phyloP scores from a whole-genome alignment of 1,139 yeast genomes.

The Debaryomyces fabryi region DNA sequence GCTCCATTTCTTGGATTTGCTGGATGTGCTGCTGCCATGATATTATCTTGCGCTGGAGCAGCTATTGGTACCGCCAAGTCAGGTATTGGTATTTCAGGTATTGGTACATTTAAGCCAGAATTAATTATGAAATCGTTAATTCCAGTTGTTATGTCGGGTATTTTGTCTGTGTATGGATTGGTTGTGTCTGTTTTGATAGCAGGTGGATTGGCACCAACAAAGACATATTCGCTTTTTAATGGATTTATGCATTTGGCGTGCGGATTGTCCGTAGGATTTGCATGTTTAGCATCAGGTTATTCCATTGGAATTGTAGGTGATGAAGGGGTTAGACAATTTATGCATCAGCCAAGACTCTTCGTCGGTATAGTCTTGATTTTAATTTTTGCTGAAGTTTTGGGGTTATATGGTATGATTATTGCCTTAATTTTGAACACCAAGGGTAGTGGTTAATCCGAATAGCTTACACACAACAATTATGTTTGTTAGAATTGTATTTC shows the following conservation, averaged over 20 bases:
- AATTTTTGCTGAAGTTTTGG: constrained; percentile 98
- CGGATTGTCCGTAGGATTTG: constrained; percentile 92
- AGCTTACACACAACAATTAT: not conserved
- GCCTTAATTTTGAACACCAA: constrained; percentile 89
- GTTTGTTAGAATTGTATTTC: not conserved
- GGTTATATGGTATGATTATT: constrained; percentile 92
- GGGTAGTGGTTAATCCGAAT: constrained; percentile 56
- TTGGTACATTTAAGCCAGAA: constrained; percentile 84
- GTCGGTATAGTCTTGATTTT: constrained; percentile 97
- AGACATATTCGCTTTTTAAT: constrained; percentile 81
- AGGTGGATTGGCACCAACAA: constrained; percentile 80
- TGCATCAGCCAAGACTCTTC: constrained; percentile 95
- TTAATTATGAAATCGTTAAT: constrained; percentile 81
- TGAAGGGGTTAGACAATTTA: constrained; percentile 96
- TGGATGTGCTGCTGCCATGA: constrained; percentile 91
- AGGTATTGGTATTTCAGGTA: constrained; percentile 95
- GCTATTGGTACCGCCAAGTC: constrained; percentile 98
- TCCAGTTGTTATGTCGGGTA: constrained; percentile 99
- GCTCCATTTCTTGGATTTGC: constrained; percentile 97
- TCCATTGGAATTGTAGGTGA: constrained; percentile 99
- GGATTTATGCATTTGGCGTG: constrained; percentile 98
- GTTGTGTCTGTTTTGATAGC: constrained; percentile 96
- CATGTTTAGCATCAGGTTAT: constrained; percentile 97
- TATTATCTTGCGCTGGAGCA: constrained; percentile 90
- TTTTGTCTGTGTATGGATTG: constrained; percentile 91